Evolutionary conservation across 768 basidiomycete genomes (phyloP).

Genomic region (Hygrocybe coccinea): DNA sequence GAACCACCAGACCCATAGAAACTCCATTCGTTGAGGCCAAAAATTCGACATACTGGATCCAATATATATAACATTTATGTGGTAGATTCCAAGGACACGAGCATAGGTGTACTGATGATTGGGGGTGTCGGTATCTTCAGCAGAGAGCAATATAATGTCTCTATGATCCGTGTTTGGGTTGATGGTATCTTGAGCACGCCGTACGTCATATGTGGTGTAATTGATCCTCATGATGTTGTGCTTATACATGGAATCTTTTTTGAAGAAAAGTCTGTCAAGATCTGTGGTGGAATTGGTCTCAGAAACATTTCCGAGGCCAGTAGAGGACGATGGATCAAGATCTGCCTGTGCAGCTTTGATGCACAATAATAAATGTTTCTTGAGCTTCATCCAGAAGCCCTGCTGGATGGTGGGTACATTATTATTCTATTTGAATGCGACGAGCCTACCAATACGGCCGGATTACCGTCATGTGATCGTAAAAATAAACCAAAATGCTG

Average conservation of each 20-base stretch:
- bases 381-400: constrained; percentile 26
- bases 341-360: background rate
- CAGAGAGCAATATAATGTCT: constrained; percentile 22
- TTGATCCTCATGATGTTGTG: constrained; percentile 22
- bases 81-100: constrained; percentile 25
- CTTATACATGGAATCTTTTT: constrained; percentile 16
- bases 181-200: constrained; percentile 21
- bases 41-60: background rate
- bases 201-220: constrained; percentile 31
- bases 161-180: constrained; percentile 7
- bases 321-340: background rate
- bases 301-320: background rate
- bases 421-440: background rate
- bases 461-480: background rate
- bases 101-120: constrained; percentile 15
- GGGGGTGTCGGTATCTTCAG: background rate
- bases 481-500: background rate
- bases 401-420: constrained; percentile 1
- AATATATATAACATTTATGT: constrained; percentile 19
- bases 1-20: constrained; percentile 36
- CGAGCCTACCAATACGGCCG: background rate
- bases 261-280: constrained; percentile 9
- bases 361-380: constrained; percentile 21
- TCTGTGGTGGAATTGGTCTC: background rate
- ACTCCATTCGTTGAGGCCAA: constrained; percentile 15